These are phyloP conservation scores for Ilex aquifolium DNA, from an alignment of 257 asterid species.

Conservation along the genomic window DNA sequence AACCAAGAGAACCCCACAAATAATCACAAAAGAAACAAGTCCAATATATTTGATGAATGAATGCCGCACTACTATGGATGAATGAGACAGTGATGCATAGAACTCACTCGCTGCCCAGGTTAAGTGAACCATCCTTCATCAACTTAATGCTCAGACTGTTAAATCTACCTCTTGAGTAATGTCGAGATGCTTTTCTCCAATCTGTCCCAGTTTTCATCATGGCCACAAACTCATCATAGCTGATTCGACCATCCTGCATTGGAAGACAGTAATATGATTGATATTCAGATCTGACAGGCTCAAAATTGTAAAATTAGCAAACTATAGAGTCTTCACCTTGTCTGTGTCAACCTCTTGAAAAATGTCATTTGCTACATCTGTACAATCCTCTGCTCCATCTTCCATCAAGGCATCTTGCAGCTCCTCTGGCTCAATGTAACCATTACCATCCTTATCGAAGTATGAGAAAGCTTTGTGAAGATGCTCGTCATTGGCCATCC, in stretches of 20 bases:
- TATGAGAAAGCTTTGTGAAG: slow-evolving; percentile 68
- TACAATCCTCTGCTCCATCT: slow-evolving; percentile 67
- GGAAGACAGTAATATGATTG: background rate
- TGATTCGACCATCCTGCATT: slow-evolving; percentile 40
- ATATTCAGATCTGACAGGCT: background rate
- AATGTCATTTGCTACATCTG: slow-evolving; percentile 72
- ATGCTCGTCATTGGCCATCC: slow-evolving; percentile 84
- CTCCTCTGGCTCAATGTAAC: slow-evolving; percentile 72
- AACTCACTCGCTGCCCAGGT: slow-evolving; percentile 14
- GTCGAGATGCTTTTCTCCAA: slow-evolving; percentile 48
- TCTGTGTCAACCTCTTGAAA: slow-evolving; percentile 91
- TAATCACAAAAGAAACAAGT: background rate
- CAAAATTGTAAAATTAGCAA: background rate
- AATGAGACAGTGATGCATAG: background rate
- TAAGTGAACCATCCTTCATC: slow-evolving; percentile 30
- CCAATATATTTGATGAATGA: background rate
- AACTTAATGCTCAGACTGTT: slow-evolving; percentile 41
- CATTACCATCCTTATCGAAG: slow-evolving; percentile 68
- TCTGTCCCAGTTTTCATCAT: slow-evolving; percentile 52
- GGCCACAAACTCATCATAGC: slow-evolving; percentile 33
- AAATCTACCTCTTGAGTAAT: slow-evolving; percentile 39
- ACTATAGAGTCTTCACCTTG: slow-evolving; percentile 46
- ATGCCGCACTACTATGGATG: background rate
- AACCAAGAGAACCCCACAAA: background rate
- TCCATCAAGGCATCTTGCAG: slow-evolving; percentile 68